Evolutionary conservation across 805 yeast genomes (phyloP), one percentile per base, ranked within the genome.

Genomic region (Metschnikowia hibisci): DNA sequence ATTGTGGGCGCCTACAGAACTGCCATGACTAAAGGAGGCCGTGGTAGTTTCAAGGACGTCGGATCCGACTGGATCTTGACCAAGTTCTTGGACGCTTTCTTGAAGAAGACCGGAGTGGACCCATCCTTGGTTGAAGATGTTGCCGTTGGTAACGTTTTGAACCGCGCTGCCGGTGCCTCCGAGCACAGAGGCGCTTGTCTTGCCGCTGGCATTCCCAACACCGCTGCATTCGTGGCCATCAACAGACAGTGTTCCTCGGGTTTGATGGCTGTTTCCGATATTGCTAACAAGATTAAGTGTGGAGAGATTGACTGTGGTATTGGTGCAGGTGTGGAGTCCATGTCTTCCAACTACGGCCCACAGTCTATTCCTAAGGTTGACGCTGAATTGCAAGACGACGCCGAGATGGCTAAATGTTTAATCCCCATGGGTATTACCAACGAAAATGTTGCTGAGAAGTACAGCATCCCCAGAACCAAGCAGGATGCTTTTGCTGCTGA

Each of bases 241-340:
- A 91, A 91, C 73, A 81, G 98, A 67, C 97, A 90, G 64, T 91
- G 98, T 66, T 87, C 96, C 6, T 86, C 96, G 2, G 97, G 97
- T 22, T 73, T 91, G 57, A 86, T 89, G 77, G 95, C 96, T 11
- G 80, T 90, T 29, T 83, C 86, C 58, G 93, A 87, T 61, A 78
- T 91, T 55, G 96, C 96, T 53, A 87, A 84, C 70, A 87, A 87
- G 69, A 90, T 91, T 60, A 72, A 73, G 55, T 69, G 78, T 46
- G 97, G 97, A 32, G 96, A 90, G 74, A 89, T 91, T 56, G 87
- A 81, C 52, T 76, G 91, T 56, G 98, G 98, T 44, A 71, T 91
- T 42, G 98, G 93, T 16, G 83, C 82, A 36, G 98, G 98, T 58
- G 96, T 82, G 39, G 98, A 90, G 70, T 83, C 95, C 54, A 91